phyloP scores from a whole-genome alignment of 2,329 filamentous ascomycete genomes.

The Trichoderma atrobrunneum region DNA sequence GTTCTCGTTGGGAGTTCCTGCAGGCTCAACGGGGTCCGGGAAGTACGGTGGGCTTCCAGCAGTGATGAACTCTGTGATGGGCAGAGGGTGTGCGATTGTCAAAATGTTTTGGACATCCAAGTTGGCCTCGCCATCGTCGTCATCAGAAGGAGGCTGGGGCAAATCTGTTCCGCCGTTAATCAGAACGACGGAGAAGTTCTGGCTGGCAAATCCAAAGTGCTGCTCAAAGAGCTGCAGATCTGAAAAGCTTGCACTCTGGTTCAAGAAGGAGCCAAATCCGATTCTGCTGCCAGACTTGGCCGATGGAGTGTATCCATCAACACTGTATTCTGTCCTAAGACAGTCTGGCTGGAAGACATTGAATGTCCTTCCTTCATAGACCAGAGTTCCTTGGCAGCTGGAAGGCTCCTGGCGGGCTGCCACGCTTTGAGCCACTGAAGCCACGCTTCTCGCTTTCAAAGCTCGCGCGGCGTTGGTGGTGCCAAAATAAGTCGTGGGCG shows the following conservation, averaged over 20 bases:
- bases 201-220: background rate
- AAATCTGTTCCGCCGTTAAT: conserved; percentile 13
- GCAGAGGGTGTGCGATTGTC: conserved; percentile 18
- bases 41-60: conserved; percentile 1
- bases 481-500: conserved; percentile 21
- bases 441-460: background rate
- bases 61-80: conserved; percentile 18
- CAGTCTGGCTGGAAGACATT: conserved; percentile 17
- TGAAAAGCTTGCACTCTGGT: conserved; percentile 13
- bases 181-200: conserved; percentile 17
- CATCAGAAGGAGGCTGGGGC: background rate
- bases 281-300: conserved; percentile 15
- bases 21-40: background rate
- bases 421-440: background rate
- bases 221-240: conserved; percentile 16
- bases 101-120: conserved; percentile 21
- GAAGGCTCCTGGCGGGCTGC: background rate
- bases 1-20: conserved; percentile 34
- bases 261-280: conserved; percentile 20
- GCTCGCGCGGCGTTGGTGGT: conserved; percentile 5
- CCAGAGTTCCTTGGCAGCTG: background rate
- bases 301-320: conserved; percentile 20
- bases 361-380: background rate
- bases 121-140: conserved; percentile 21
- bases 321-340: conserved; percentile 19